Base-by-base conservation (phyloP, 768 basidiomycete genomes). In the Vararia minispora region DNA sequence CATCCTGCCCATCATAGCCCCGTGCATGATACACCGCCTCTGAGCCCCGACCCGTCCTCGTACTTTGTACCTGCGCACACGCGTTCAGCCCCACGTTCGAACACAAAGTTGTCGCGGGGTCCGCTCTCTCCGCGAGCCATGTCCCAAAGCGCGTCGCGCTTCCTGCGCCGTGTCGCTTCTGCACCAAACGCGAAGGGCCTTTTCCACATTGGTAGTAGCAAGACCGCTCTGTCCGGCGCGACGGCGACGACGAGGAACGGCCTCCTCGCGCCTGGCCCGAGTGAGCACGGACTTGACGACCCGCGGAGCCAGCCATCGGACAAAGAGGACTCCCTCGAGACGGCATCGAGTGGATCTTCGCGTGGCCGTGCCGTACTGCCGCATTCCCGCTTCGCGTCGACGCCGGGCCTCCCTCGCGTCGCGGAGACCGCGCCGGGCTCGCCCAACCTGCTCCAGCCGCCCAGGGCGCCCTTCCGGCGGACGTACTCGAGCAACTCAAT, bases 401-500 rank as follows among this genome's bases (percentile, higher is more conserved):
- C 62, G 32, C 58, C 52, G 49, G 57, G 27, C 36, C 48, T 48
- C 49, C 53, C 58, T 38, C 64, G 69, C 36, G 58, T 71, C 18
- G 61, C 61, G 39, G 72, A 66, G 39, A n/a, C n/a, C n/a, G n/a
- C n/a, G n/a, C n/a, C n/a, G n/a, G 65, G 71, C 31, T 44, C 46
- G 17, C 25, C 48, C 27, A 54, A 52, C 17, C 47, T 54, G 16
- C 71, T 67, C 17, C 68, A 67, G 6, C 76, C 77, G 16, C 70
- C 71, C 40, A 76, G 76, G 58, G 62, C 73, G 44, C 73, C 86
- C 21, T 98, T 98, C 59, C 74, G 88, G 41, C 66, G 95, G 53
- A 98, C 95, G 32, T 99, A 99, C 62, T 94, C 89, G 28, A 91
- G 87, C 54, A 94, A 95, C 59, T 94, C 90, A 14, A 98, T 99